Evolutionary conservation across 2,329 filamentous ascomycete genomes (phyloP).

Genomic region (Fusarium nelsonii): DNA sequence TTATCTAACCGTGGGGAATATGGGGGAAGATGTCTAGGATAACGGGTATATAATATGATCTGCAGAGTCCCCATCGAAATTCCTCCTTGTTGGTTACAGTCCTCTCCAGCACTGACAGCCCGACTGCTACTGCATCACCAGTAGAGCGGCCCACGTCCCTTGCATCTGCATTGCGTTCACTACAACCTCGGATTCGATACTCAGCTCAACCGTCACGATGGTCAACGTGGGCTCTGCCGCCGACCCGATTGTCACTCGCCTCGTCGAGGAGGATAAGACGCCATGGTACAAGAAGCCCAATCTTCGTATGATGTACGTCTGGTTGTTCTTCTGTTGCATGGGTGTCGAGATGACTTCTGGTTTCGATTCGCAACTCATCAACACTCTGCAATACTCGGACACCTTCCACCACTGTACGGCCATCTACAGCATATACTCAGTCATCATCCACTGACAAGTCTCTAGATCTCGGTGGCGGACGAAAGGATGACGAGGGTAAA

Average conservation of each 20-base stretch:
- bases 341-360: slow-evolving; percentile 69
- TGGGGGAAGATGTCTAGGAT: neutral
- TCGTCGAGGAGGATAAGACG: slow-evolving; percentile 50
- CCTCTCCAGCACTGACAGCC: neutral
- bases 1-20: slow-evolving; percentile 5
- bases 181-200: neutral
- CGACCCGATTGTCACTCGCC: slow-evolving; percentile 50
- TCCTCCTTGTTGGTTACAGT: neutral
- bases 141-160: neutral
- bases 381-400: slow-evolving; percentile 56
- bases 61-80: slow-evolving; percentile 17
- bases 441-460: neutral
- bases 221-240: slow-evolving; percentile 39
- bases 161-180: slow-evolving; percentile 4
- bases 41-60: slow-evolving; percentile 34
- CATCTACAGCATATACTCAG: rapidly evolving
- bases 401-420: slow-evolving; percentile 54
- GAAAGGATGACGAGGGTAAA: slow-evolving; percentile 30
- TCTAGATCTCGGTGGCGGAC: slow-evolving; percentile 34
- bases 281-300: slow-evolving; percentile 68
- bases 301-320: slow-evolving; percentile 63
- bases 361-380: slow-evolving; percentile 63
- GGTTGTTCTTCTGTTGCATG: slow-evolving; percentile 66
- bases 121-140: neutral
- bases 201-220: slow-evolving; percentile 23